Percentiles rank a stretch among this genome's conserved stretches.
These are phyloP conservation scores for Mortierella sp. DNA, from an alignment of 371 early-diverging fungal species.

Conservation along the genomic window DNA sequence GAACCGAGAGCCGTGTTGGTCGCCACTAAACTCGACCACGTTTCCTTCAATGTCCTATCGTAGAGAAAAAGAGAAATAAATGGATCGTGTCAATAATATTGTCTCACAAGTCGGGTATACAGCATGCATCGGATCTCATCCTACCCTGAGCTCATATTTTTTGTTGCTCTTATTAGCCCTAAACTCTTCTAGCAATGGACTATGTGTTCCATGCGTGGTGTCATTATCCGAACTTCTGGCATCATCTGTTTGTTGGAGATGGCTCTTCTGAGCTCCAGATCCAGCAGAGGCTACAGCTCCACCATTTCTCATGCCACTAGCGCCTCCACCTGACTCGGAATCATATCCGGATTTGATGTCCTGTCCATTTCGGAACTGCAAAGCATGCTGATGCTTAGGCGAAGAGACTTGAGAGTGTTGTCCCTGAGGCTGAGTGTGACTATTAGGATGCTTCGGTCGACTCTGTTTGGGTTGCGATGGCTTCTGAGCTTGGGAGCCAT, in stretches of 20 bases:
- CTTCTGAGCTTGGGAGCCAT: constrained; percentile 27
- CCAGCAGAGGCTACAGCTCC: background rate
- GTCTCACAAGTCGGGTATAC: background rate
- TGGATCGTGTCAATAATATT: background rate
- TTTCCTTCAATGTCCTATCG: constrained; percentile 88
- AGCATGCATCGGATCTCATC: background rate
- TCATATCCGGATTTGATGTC: constrained; percentile 23
- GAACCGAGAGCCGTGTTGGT: constrained; percentile 99
- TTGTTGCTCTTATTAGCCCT: constrained; percentile 86
- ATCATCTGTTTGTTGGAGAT: constrained; percentile 28
- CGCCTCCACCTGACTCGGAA: constrained; percentile 2
- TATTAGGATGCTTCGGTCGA: constrained; percentile 21
- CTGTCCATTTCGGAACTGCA: constrained; percentile 16
- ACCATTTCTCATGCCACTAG: background rate
- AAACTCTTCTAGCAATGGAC: constrained; percentile 91
- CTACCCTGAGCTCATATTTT: constrained; percentile 89
- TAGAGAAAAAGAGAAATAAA: background rate
- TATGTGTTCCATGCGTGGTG: constrained; percentile 56
- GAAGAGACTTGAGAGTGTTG: constrained; percentile 35
- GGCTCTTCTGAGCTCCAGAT: constrained; percentile 10
- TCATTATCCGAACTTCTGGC: constrained; percentile 23
- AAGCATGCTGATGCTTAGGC: constrained; percentile 25
- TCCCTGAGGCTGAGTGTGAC: background rate
- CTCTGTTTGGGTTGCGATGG: constrained; percentile 30
- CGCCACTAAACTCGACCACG: constrained; percentile 97